Conservation (phyloP, 2,329 filamentous ascomycete genomes). For the Calonectria pauciramosa region DNA sequence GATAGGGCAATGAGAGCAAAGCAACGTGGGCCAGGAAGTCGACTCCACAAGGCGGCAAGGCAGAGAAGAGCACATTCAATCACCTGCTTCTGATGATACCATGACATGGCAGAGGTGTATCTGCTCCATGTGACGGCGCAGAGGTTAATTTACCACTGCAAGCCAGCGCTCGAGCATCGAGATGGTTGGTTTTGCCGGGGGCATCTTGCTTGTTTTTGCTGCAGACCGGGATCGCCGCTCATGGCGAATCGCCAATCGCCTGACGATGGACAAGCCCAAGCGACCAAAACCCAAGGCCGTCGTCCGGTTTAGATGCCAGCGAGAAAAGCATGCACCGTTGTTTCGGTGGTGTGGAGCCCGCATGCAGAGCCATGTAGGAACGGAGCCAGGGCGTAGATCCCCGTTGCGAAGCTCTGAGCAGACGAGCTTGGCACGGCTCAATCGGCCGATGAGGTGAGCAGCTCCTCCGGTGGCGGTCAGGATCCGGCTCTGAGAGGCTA, state of each 20-base stretch:
- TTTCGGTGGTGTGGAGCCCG: slow-evolving; percentile 37
- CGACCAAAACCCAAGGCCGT: slow-evolving; percentile 26
- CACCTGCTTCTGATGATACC: slow-evolving; percentile 27
- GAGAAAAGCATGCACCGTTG: slow-evolving; percentile 29
- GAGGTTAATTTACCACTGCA: slow-evolving; percentile 8
- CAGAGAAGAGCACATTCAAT: slow-evolving; percentile 29
- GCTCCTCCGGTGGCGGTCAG: slow-evolving; percentile 28
- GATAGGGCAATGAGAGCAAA: slow-evolving; percentile 23
- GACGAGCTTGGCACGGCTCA: slow-evolving; percentile 42
- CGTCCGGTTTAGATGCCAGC: background rate
- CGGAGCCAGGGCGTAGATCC: slow-evolving; percentile 31
- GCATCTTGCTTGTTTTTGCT: slow-evolving; percentile 38
- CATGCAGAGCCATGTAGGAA: slow-evolving; percentile 33
- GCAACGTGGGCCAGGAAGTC: slow-evolving; percentile 34
- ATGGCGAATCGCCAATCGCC: slow-evolving; percentile 40
- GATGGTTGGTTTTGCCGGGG: slow-evolving; percentile 31
- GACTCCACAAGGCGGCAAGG: slow-evolving; percentile 34
- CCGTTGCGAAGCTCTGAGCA: slow-evolving; percentile 34
- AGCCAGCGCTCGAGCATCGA: slow-evolving; percentile 23
- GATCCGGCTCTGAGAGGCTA: slow-evolving; percentile 26
- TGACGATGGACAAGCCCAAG: slow-evolving; percentile 33
- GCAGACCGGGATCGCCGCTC: slow-evolving; percentile 38
- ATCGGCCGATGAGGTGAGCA: slow-evolving; percentile 39
- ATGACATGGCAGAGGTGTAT: slow-evolving; percentile 28
- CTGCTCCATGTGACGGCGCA: slow-evolving; percentile 11